Evolutionary conservation across 768 basidiomycete species (phyloP), one percentile per base, ranked within the genome.

Genomic region (Leucocoprinus birnbaumii): DNA sequence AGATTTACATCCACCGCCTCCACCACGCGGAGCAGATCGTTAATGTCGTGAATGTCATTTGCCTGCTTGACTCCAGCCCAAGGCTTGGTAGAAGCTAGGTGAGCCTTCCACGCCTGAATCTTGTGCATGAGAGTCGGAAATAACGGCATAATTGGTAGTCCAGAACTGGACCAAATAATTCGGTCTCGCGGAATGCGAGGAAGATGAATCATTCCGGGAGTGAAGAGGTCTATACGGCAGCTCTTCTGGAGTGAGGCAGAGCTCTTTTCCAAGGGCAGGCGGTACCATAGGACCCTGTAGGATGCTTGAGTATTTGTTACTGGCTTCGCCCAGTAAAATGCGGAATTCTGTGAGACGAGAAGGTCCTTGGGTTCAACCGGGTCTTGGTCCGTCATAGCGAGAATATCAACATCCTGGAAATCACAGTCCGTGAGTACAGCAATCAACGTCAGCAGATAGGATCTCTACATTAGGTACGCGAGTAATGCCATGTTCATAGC

Each of bases 61-160:
- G 19, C 24, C 43, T 53, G 56, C 14, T 57, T 57, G 22, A 14
- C 8, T n/a, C 21, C 3, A 2, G 50, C 56, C 45, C 47, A 51
- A 7, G 48, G 43, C 8, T 38, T 47, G 26, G 45, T 43, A 2
- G 56, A 55, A 14, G 50, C 24, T 16, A 46, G 41, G 52, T 59
- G 60, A 9, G 31, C 55, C 25, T 45, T 53, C 58, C 62, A 58
- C 8, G 60, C 62, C 11, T 78, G 58, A 14, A 73, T 49, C 7
- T 78, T 60, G 31, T 60, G 59, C 50, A 63, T 56, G 25, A 79
- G 66, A 21, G 66, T 61, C n/a, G 78, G 70, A 58, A 76, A 70
- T 25, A 58, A 59, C 1, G 53, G 65, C 50, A 61, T 54, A 19
- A 56, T 37, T 10, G 62, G 62, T 3, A 59, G 45, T 16, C 25